These are phyloP conservation scores for Priceomyces medius DNA, from an alignment of 805 yeast genomes.

Conservation along the genomic window DNA sequence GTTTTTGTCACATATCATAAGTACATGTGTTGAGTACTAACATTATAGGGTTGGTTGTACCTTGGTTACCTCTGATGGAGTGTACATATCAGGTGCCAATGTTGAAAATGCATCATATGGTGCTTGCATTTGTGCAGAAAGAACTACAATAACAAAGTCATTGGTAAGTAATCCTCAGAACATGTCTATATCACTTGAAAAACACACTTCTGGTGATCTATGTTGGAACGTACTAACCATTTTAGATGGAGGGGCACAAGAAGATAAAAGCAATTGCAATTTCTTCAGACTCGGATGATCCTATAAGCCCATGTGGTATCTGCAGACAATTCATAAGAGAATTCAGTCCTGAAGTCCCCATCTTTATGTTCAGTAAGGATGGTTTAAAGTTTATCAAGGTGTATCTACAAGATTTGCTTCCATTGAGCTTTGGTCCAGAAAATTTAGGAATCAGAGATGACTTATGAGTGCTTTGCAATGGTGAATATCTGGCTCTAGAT, in stretches of 20 bases:
- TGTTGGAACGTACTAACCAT: conserved; percentile 16
- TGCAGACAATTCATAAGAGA: conserved; percentile 90
- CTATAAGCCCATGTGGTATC: conserved; percentile 89
- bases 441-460: conserved; percentile 34
- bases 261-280: conserved; percentile 63
- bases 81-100: conserved; percentile 70
- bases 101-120: conserved; percentile 93
- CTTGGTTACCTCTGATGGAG: conserved; percentile 51
- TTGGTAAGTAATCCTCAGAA: conserved; percentile 22
- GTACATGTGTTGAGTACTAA: too few species aligned
- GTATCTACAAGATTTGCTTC: conserved; percentile 65
- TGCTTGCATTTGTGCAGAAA: conserved; percentile 43
- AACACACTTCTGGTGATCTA: too few species aligned
- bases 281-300: conserved; percentile 54
- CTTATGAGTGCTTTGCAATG: too few species aligned
- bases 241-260: conserved; percentile 38
- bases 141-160: conserved; percentile 36
- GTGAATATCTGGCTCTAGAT: too few species aligned
- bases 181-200: neutral
- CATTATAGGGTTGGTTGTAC: conserved; percentile 73
- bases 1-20: too few species aligned
- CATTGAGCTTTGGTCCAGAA: conserved; percentile 85
- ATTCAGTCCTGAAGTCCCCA: conserved; percentile 58
- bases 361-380: conserved; percentile 65
- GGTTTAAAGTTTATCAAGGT: conserved; percentile 45